phyloP scores from a whole-genome alignment of 768 basidiomycete species.

The Mycena vulgaris region DNA sequence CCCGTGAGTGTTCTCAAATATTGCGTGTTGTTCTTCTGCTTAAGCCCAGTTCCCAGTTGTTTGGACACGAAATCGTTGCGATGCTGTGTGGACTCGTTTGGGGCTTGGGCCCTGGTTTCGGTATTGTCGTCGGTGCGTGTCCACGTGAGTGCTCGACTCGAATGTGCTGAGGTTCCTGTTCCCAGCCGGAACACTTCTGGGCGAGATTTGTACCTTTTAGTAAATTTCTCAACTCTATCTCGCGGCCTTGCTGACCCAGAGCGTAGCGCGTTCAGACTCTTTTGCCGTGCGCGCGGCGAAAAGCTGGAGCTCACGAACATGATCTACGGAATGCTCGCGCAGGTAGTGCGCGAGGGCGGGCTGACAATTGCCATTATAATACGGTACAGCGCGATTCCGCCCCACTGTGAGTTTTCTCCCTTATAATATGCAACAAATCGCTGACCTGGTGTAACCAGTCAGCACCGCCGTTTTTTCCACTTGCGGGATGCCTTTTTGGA shows the following conservation, averaged over 20 bases:
- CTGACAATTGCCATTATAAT: constrained; percentile 53
- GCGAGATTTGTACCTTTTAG: constrained; percentile 59
- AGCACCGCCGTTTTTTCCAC: constrained; percentile 59
- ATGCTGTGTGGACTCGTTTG: constrained; percentile 61
- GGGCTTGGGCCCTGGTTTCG: constrained; percentile 62
- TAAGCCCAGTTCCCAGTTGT: constrained; percentile 42
- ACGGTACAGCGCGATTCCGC: constrained; percentile 53
- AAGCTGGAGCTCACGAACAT: constrained; percentile 51
- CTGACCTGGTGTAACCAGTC: constrained; percentile 37
- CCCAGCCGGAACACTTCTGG: constrained; percentile 52
- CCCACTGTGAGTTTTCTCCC: constrained; percentile 46
- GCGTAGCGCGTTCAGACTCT: constrained; percentile 54
- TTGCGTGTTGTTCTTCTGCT: too few relatives aligned
- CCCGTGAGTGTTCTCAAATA: constrained; percentile 42
- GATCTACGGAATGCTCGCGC: constrained; percentile 57
- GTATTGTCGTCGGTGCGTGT: constrained; percentile 50
- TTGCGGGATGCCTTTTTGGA: constrained; percentile 57
- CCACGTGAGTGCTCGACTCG: too few relatives aligned
- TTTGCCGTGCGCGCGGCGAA: constrained; percentile 52
- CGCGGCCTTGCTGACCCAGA: background rate
- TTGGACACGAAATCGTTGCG: constrained; percentile 63
- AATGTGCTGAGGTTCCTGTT: too few relatives aligned
- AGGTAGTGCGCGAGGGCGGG: constrained; percentile 59
- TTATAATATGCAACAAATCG: background rate
- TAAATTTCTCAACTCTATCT: background rate